Percentiles rank a stretch among this genome's conserved stretches.
phyloP scores from a whole-genome alignment of 2,329 filamentous ascomycete species.

The Ilyonectria destructans region DNA sequence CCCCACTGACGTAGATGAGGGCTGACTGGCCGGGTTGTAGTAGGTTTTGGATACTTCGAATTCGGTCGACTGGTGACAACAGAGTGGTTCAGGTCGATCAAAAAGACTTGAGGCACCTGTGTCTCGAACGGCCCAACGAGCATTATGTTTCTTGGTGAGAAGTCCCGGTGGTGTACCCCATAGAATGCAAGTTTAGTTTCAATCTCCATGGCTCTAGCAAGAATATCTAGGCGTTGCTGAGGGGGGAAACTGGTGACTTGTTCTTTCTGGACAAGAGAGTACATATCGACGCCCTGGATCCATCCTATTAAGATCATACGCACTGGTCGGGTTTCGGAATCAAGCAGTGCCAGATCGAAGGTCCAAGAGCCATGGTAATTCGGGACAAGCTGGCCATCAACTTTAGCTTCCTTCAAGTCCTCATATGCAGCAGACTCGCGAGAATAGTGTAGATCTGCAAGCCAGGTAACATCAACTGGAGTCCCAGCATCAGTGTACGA shows the following conservation, averaged over 20 bases:
- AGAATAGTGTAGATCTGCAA: neutral
- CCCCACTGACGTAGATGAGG: neutral
- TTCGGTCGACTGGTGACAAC: neutral
- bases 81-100: conserved; percentile 3
- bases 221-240: conserved; percentile 24
- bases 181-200: conserved; percentile 3
- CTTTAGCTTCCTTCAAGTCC: conserved; percentile 6
- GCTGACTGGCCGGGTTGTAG: neutral
- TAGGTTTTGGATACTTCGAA: neutral
- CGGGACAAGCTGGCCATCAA: conserved; percentile 11
- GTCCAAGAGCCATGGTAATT: conserved; percentile 29
- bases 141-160: conserved; percentile 21
- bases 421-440: conserved; percentile 27
- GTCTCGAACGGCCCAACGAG: neutral
- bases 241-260: neutral
- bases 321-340: conserved; percentile 1
- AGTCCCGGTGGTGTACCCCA: conserved; percentile 3
- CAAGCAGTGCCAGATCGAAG: no score
- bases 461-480: neutral
- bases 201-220: conserved; percentile 19
- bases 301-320: conserved; percentile 29
- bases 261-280: neutral
- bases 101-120: neutral
- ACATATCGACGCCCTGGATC: conserved; percentile 19
- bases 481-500: no score